Evolutionary conservation across 108 stramenopile species (phyloP).

Genomic region (Mediolabrus comicus): DNA sequence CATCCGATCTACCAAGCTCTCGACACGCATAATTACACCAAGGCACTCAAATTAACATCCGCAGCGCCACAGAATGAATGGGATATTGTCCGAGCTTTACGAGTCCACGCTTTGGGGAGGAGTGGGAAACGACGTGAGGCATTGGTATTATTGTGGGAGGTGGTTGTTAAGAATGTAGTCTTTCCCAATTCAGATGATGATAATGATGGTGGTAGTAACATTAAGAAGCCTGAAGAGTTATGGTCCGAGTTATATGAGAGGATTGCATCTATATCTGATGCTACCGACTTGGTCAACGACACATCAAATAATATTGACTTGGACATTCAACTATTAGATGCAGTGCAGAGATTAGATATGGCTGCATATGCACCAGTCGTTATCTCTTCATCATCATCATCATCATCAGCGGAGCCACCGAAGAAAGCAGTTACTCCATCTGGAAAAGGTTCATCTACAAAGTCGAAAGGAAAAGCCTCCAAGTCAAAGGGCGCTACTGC

Average conservation of each 20-base stretch:
- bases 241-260: slow-evolving; percentile 8
- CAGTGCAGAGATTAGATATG: slow-evolving; percentile 22
- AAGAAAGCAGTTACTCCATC: neutral
- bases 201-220: neutral
- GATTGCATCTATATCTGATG: slow-evolving; percentile 1
- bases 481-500: neutral
- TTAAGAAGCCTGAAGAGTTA: neutral
- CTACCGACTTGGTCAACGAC: slow-evolving; percentile 10
- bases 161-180: slow-evolving; percentile 33
- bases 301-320: neutral
- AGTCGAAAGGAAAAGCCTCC: neutral
- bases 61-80: slow-evolving; percentile 41
- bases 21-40: slow-evolving; percentile 62
- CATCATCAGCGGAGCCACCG: slow-evolving; percentile 6
- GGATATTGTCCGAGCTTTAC: slow-evolving; percentile 59
- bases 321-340: slow-evolving; percentile 9
- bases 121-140: slow-evolving; percentile 57
- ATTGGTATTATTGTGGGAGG: slow-evolving; percentile 39
- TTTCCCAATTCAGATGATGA: neutral
- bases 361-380: slow-evolving; percentile 2
- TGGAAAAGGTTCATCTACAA: neutral
- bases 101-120: slow-evolving; percentile 62
- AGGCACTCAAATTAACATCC: slow-evolving; percentile 65
- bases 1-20: slow-evolving; percentile 70
- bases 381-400: slow-evolving; percentile 7